Evolutionary conservation across 2,329 filamentous ascomycete species (phyloP), one percentile per base, ranked within the genome.

Genomic region (Aspergillus niger): DNA sequence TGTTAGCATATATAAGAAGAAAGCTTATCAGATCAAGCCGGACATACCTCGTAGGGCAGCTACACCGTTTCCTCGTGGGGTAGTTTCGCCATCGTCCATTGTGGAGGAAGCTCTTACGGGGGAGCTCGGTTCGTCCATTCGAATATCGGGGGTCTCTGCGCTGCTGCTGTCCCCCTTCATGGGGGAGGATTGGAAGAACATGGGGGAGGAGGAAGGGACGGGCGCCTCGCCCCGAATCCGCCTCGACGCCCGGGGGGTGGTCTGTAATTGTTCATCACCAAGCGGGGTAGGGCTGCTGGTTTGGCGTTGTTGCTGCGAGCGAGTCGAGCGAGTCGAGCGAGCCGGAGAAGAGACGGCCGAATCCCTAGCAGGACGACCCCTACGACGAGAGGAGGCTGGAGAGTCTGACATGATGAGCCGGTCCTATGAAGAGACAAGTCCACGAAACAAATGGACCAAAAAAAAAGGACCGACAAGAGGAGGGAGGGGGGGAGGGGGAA

Each of bases 141-240:
- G 73, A 24, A 74, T 75, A 69, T 77, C 78, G 22, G 73, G 73
- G 53, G 75, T 68, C 65, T 69, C 69, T 64, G 77, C 74, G 63
- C 73, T 70, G 69, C 77, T 73, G 70, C 78, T 72, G 58, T 77
- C 78, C 38, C 76, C 77, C 54, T 78, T 79, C 8, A 69, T 74
- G 6, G 87, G 85, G 17, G 86, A 89, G 0, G 86, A 88, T 63
- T 82, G 86, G 76, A 88, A 96, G 76, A 91, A 91, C 65, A 97
- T 82, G 43, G 93, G 93, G 60, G 92, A 96, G 3, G 92, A 95
- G 5, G 86, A 85, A 63, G 88, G 80, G 38, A 81, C 72, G 57
- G 74, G 72, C 38, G 65, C 67, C 49, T 76, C 74, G 22, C 72
- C 75, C 55, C 75, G 69, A 65, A 80, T 70, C 30, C 80, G 70